Percentiles rank a stretch among this genome's conserved stretches.
phyloP scores from a whole-genome alignment of 768 basidiomycete species.

The Tricholoma sp. region DNA sequence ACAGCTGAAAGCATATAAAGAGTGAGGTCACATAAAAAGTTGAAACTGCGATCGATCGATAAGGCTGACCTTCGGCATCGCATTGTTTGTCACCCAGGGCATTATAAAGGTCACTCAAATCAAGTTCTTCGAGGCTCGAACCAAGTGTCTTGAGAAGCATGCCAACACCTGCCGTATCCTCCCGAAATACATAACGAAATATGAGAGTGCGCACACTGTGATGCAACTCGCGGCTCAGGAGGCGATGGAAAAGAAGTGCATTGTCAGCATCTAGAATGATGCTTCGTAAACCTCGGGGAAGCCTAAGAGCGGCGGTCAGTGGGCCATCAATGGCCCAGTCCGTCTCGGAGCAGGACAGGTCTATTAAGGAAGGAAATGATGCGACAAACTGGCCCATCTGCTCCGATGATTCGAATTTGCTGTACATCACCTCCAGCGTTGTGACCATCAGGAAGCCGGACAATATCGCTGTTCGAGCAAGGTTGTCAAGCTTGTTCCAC shows the following conservation, averaged over 20 bases:
- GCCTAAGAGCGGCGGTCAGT: neutral
- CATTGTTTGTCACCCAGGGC: neutral
- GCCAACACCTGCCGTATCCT: neutral
- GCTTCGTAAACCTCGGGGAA: neutral
- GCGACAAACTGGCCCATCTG: neutral
- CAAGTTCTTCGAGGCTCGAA: neutral
- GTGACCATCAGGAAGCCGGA: neutral
- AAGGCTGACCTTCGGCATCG: neutral
- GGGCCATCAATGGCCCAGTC: neutral
- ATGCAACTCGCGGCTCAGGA: neutral
- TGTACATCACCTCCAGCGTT: neutral
- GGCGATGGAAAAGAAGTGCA: neutral
- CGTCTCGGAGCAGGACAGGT: neutral
- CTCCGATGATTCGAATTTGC: neutral
- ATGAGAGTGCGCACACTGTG: neutral
- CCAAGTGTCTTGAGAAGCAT: neutral
- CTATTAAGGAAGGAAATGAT: neutral
- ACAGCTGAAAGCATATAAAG: neutral
- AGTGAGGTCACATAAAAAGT: neutral
- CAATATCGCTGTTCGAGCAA: neutral
- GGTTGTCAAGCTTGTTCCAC: neutral
- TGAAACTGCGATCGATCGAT: neutral
- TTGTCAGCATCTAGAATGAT: neutral
- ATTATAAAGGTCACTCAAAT: neutral
- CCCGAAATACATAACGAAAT: neutral